Conservation (phyloP, 305 asterid genomes). For the Solanum hybrid region DNA sequence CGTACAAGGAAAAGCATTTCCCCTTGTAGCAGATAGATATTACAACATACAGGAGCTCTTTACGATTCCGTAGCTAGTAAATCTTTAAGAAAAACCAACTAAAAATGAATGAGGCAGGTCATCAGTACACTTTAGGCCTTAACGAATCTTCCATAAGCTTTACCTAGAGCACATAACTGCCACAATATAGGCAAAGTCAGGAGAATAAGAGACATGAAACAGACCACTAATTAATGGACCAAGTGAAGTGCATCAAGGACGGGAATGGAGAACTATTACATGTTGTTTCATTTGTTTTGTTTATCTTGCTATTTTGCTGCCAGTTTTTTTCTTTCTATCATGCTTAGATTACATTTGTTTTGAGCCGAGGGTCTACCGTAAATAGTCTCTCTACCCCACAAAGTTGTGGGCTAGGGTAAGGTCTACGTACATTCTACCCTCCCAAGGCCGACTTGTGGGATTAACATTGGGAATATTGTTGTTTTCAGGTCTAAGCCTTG, state of each 20-base stretch:
- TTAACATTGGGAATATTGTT: background rate
- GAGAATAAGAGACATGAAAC: background rate
- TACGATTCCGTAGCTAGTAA: background rate
- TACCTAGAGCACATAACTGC: background rate
- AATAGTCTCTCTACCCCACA: background rate
- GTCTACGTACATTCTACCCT: background rate
- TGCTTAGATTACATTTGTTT: background rate
- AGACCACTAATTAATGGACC: background rate
- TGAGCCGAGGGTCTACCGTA: background rate
- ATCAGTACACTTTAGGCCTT: background rate
- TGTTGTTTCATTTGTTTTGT: background rate
- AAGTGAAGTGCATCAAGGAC: background rate
- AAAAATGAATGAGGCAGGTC: background rate
- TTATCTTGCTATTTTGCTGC: background rate
- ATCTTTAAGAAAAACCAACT: background rate
- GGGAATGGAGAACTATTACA: background rate
- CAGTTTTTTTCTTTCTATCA: background rate
- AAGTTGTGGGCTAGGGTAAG: background rate
- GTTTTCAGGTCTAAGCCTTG: background rate
- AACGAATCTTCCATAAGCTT: background rate
- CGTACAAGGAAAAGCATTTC: background rate
- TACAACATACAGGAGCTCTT: background rate
- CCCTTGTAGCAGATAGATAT: background rate
- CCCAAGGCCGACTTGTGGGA: background rate
- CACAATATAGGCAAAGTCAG: background rate